Evolutionary conservation across 495 filamentous ascomycete genomes (phyloP).

Genomic region (Beverwykella pulmonaria): DNA sequence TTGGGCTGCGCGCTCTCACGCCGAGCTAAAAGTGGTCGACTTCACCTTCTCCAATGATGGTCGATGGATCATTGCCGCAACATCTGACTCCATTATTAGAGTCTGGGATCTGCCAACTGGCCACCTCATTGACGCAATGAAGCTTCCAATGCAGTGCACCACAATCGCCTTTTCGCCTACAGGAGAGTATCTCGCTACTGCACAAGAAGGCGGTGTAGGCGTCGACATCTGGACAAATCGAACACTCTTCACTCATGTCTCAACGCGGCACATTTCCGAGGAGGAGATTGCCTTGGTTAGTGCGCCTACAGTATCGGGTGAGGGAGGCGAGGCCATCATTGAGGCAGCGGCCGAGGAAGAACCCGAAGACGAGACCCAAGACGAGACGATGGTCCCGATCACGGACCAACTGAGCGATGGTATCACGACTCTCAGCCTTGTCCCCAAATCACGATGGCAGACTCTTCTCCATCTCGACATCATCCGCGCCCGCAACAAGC

Average conservation of each 20-base stretch:
- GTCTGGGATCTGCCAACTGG: constrained; percentile 96
- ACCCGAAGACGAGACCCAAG: constrained; percentile 40
- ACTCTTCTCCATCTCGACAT: constrained; percentile 85
- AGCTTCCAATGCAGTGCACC: constrained; percentile 72
- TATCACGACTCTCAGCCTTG: constrained; percentile 83
- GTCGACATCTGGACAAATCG: constrained; percentile 92
- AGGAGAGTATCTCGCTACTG: constrained; percentile 89
- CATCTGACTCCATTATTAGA: constrained; percentile 77
- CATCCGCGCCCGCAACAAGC: constrained; percentile 92
- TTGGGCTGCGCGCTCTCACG: constrained; percentile 52
- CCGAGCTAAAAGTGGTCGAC: constrained; percentile 36
- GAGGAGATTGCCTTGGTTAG: constrained; percentile 62
- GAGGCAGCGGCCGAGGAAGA: constrained; percentile 52
- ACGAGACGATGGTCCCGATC: constrained; percentile 51
- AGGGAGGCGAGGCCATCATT: constrained; percentile 70
- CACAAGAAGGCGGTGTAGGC: constrained; percentile 81
- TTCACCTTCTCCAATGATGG: constrained; percentile 86
- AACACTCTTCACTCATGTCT: constrained; percentile 82
- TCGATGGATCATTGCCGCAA: constrained; percentile 88
- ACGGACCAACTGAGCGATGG: constrained; percentile 76
- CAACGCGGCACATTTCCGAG: constrained; percentile 78
- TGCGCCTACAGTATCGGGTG: constrained; percentile 77
- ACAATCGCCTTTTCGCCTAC: constrained; percentile 84
- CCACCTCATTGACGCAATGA: constrained; percentile 89
- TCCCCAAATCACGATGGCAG: constrained; percentile 91